Evolutionary conservation across 2,329 filamentous ascomycete species (phyloP), one percentile per base, ranked within the genome.

Genomic region (Phaeophleospora eucalypticola): DNA sequence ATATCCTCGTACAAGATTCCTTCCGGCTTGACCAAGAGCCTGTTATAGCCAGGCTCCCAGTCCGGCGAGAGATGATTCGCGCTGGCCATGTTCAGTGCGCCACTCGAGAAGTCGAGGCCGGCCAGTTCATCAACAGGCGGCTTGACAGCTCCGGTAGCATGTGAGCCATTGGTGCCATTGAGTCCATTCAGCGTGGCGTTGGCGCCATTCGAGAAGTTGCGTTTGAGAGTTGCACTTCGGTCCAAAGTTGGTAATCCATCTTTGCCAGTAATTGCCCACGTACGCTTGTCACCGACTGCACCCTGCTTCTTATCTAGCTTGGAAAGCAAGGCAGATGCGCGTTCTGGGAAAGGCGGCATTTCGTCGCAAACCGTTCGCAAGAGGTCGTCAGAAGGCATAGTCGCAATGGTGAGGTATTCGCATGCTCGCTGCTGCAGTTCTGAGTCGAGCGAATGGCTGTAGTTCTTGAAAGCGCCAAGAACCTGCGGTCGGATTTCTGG

Each of bases 401-500:
- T 90, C 15, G 89, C 89, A 52, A 98, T 76, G 0, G 86, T 83
- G 49, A 96, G 76, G 66, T 97, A 98, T 67, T 98, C 93, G 70
- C 89, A 98, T 12, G 93, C 91, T 69, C 93, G 78, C 71, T 98
- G 93, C 67, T 98, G 93, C 56, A 98, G 76, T 67, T 98, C 93
- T 0, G 93, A 88, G 66, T 98, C 93, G 20, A 97, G 76, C 0
- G 90, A 94, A 66, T 97, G 89, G 65, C 89, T 95, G 70, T 96
- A 97, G 21, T 89, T 77, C 52, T 86, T 81, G 72, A 98, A 98
- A 6, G 95, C 86, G 58, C 89, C 86, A 37, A 97, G 72, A 3
- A 98, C 80, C 66, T 96, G 91, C 7, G 90, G 88, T 69, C 96
- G 97, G 71, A 98, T 97, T 67, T 98, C 94, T 1, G 93, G 93